A percentile compares a stretch with the other conserved stretches of the same genome.
Conservation (phyloP, 306 rosid species). For the Trifolium fragiferum region DNA sequence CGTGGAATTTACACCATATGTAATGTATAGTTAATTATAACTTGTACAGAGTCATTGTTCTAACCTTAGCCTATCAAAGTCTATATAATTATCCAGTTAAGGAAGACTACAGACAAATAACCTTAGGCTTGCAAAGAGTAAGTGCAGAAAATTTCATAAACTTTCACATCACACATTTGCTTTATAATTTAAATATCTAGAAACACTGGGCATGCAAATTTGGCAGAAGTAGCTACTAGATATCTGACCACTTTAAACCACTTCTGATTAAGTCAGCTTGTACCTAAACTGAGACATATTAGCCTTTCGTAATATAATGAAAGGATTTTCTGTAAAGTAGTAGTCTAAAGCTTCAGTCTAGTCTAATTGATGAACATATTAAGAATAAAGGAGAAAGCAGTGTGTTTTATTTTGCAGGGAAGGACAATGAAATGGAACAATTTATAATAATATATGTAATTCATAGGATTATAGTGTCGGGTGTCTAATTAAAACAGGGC, state of each 20-base stretch:
- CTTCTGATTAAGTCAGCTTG: not conserved
- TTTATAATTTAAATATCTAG: constrained; percentile 4
- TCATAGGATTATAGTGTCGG: not conserved
- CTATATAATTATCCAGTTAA: constrained; percentile 22
- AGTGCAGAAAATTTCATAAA: constrained; percentile 3
- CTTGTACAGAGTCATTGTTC: constrained; percentile 22
- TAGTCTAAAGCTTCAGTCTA: not conserved
- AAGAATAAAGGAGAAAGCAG: not conserved
- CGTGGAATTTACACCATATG: constrained; percentile 32
- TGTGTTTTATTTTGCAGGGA: not conserved
- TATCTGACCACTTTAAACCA: constrained; percentile 9
- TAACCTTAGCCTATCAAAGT: constrained; percentile 27
- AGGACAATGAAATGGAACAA: constrained; percentile 11
- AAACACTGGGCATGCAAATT: constrained; percentile 30
- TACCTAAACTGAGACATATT: constrained; percentile 14
- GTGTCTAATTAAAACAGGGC: constrained; percentile 25
- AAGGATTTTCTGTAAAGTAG: not conserved
- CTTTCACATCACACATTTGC: constrained; percentile 1
- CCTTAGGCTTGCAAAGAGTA: not conserved
- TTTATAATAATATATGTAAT: not conserved
- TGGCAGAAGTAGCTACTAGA: constrained; percentile 22
- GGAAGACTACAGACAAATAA: constrained; percentile 8
- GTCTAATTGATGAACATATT: not conserved
- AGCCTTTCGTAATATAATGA: not conserved
- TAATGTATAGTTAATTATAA: not conserved